Evolutionary conservation across 2,329 filamentous ascomycete species (phyloP).

Genomic region (Blastomyces gilchristii): DNA sequence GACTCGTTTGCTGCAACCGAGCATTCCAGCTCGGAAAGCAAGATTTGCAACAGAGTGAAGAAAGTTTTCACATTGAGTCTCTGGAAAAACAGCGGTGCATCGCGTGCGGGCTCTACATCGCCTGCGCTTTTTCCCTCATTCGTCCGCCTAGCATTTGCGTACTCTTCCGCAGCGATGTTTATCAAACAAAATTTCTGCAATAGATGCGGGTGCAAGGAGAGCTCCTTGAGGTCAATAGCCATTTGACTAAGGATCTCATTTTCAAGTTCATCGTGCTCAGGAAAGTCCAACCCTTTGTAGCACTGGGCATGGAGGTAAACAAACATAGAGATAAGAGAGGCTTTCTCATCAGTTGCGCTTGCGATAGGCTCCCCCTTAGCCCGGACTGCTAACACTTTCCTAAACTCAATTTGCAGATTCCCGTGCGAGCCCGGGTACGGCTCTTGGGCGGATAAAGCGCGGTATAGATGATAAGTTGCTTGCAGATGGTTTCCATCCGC

Average conservation of each 20-base stretch:
- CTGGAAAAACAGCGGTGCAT: slow-evolving; percentile 50
- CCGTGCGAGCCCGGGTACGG: slow-evolving; percentile 63
- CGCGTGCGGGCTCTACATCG: slow-evolving; percentile 26
- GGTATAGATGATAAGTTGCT: slow-evolving; percentile 81
- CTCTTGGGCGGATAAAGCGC: slow-evolving; percentile 62
- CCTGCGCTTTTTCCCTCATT: slow-evolving; percentile 37
- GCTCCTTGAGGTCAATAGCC: slow-evolving; percentile 59
- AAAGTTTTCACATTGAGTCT: slow-evolving; percentile 71
- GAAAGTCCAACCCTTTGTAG: slow-evolving; percentile 64
- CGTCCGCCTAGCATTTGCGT: slow-evolving; percentile 52
- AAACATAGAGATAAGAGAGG: slow-evolving; percentile 68
- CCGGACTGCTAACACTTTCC: slow-evolving; percentile 51
- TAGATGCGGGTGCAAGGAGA: slow-evolving; percentile 48
- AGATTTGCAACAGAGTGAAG: slow-evolving; percentile 57
- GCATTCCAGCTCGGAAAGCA: slow-evolving; percentile 60
- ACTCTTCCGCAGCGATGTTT: slow-evolving; percentile 74
- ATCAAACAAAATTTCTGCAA: slow-evolving; percentile 72
- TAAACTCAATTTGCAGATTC: slow-evolving; percentile 74
- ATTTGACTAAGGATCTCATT: slow-evolving; percentile 73
- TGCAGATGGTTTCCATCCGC: slow-evolving; percentile 68
- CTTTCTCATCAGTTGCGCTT: slow-evolving; percentile 34
- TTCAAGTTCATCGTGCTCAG: slow-evolving; percentile 70
- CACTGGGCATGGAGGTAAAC: slow-evolving; percentile 76
- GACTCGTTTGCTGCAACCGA: slow-evolving; percentile 36
- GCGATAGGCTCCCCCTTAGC: slow-evolving; percentile 41